Evolutionary conservation across 495 filamentous ascomycete species (phyloP).

Genomic region (Usnea hakonensis): DNA sequence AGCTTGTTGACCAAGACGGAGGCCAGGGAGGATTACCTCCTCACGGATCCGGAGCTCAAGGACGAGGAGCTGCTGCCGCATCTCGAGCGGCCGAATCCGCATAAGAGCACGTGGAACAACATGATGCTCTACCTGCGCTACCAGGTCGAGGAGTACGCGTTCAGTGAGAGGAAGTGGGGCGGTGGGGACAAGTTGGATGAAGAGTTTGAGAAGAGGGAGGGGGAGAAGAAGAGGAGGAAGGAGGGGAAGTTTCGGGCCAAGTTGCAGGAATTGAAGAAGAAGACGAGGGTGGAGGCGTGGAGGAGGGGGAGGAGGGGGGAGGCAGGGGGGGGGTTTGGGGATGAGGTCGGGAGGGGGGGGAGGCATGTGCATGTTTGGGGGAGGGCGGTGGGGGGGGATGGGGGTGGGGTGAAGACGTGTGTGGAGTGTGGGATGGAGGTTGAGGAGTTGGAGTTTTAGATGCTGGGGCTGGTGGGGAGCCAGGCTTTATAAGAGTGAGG

Average conservation of each 20-base stretch:
- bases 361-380: conserved; percentile 96
- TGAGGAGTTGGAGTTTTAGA: conserved; percentile 82
- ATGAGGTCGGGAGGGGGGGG: conserved; percentile 54
- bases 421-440: conserved; percentile 92
- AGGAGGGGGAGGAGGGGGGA: conserved; percentile 53
- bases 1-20: conserved; percentile 94
- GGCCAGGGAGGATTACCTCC: conserved; percentile 84
- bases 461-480: not conserved
- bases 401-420: conserved; percentile 78
- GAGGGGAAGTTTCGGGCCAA: conserved; percentile 88
- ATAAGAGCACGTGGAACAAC: conserved; percentile 92
- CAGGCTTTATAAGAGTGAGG: not conserved
- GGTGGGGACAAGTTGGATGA: conserved; percentile 74
- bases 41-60: conserved; percentile 83
- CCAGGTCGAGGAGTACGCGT: conserved; percentile 89
- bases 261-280: conserved; percentile 82
- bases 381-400: conserved; percentile 63
- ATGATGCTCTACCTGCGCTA: conserved; percentile 96
- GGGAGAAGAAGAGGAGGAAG: conserved; percentile 77
- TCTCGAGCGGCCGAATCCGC: conserved; percentile 83
- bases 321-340: conserved; percentile 59
- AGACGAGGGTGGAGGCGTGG: conserved; percentile 86
- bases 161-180: conserved; percentile 74
- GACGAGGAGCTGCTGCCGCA: conserved; percentile 82
- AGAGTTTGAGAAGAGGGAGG: conserved; percentile 75